Evolutionary conservation across 1,284 basidiomycete genomes (phyloP).

Genomic region (Leccinum pseudoinsigne): DNA sequence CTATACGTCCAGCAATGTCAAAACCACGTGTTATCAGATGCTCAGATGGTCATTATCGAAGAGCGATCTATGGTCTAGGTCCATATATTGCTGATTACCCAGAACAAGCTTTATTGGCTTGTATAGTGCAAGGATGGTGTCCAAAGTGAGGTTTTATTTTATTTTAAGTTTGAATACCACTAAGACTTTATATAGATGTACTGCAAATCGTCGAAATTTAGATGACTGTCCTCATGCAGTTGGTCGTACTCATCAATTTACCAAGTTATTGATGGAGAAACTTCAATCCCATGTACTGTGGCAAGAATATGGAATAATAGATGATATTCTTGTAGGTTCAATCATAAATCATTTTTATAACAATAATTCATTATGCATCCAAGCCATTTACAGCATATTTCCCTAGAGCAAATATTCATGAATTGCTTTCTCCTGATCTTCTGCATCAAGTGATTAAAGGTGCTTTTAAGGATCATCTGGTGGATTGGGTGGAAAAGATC

Average conservation of each 20-base stretch:
- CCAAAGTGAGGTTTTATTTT: not conserved
- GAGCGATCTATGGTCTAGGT: not conserved
- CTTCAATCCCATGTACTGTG: not conserved
- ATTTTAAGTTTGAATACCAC: not conserved
- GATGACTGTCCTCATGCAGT: not conserved
- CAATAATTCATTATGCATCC: no score
- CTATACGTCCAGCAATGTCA: not conserved
- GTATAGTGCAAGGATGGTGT: slow-evolving; percentile 5
- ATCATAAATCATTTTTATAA: not conserved
- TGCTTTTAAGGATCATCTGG: not conserved
- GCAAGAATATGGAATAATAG: not conserved
- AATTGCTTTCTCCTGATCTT: not conserved
- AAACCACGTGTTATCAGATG: not conserved
- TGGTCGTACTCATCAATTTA: not conserved
- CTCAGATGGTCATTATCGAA: not conserved
- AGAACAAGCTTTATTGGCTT: not conserved
- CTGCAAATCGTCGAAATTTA: not conserved
- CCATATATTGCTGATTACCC: not conserved
- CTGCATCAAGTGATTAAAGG: not conserved
- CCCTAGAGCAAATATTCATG: not conserved
- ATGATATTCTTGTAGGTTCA: not conserved
- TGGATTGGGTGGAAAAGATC: not conserved
- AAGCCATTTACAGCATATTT: not conserved
- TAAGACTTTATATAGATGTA: not conserved
- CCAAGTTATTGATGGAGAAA: not conserved